Evolutionary conservation across 257 asterid species (phyloP).

Genomic region (Petunia axillaris): DNA sequence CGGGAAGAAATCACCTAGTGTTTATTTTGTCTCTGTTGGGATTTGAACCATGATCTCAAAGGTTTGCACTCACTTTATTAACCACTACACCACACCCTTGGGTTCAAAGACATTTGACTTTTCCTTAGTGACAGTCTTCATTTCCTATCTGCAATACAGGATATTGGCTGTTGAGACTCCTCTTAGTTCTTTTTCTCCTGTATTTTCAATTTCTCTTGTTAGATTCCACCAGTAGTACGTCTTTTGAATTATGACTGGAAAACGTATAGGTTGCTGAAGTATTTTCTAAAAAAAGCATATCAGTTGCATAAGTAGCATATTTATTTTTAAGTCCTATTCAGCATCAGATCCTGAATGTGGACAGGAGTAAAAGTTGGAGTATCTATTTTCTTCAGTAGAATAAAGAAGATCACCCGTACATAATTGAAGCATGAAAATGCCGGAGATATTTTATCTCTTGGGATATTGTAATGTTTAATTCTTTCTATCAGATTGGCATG

Average conservation of each 20-base stretch:
- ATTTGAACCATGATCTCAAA: too few relatives aligned
- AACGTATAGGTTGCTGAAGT: background rate
- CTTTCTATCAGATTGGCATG: slow-evolving; percentile 18
- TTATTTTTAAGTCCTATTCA: background rate
- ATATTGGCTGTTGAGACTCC: background rate
- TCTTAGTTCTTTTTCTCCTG: background rate
- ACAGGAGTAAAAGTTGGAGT: too few relatives aligned
- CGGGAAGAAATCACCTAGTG: too few relatives aligned
- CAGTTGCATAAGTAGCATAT: background rate
- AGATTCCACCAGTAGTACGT: background rate
- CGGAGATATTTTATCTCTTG: background rate
- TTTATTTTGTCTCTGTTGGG: too few relatives aligned
- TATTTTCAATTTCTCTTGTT: slow-evolving; percentile 18
- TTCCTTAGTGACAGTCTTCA: background rate
- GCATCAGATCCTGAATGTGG: background rate
- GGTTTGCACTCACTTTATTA: too few relatives aligned
- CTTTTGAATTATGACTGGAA: slow-evolving; percentile 9
- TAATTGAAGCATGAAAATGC: slow-evolving; percentile 5
- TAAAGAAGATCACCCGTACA: background rate
- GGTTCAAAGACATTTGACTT: background rate
- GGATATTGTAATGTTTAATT: background rate
- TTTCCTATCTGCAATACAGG: background rate
- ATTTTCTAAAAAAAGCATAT: background rate
- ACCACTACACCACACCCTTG: too few relatives aligned
- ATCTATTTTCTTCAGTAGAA: background rate